These are phyloP conservation scores for Penicillium corylophilum DNA, from an alignment of 2,329 filamentous ascomycete species.

Conservation along the genomic window DNA sequence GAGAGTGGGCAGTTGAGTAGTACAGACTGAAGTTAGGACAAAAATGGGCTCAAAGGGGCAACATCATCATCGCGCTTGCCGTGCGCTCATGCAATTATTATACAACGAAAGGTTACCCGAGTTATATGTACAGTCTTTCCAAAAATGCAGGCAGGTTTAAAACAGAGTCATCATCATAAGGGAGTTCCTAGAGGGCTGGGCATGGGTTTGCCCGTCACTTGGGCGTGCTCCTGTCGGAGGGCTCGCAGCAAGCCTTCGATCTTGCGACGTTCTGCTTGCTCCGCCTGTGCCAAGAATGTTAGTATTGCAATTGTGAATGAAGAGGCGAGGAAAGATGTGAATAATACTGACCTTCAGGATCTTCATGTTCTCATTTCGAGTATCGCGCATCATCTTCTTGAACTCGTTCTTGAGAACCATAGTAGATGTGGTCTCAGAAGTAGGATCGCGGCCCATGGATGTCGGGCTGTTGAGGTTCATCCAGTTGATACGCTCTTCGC, in stretches of 20 bases:
- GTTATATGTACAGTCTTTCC: constrained; percentile 23
- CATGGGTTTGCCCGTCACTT: constrained; percentile 32
- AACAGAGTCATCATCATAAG: constrained; percentile 34
- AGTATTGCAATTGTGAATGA: constrained; percentile 7
- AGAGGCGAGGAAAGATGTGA: neutral
- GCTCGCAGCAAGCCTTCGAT: constrained; percentile 63
- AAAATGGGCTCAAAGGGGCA: neutral
- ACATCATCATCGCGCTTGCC: constrained; percentile 22
- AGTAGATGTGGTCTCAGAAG: constrained; percentile 62
- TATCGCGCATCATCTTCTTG: constrained; percentile 78
- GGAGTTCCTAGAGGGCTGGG: constrained; percentile 35
- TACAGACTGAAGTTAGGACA: neutral
- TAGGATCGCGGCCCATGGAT: constrained; percentile 36
- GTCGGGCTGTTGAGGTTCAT: constrained; percentile 60
- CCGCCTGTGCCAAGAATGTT: constrained; percentile 50
- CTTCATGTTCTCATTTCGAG: constrained; percentile 64
- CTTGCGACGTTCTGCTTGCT: constrained; percentile 69
- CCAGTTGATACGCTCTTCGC: constrained; percentile 66
- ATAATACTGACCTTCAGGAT: constrained; percentile 59
- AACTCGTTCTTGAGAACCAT: constrained; percentile 71
- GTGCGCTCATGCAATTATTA: constrained; percentile 18
- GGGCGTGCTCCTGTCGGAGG: constrained; percentile 44
- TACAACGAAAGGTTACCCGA: constrained; percentile 14
- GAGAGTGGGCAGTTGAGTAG: neutral
- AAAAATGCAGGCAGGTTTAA: constrained; percentile 14